A percentile compares a stretch with the other conserved stretches of the same genome.
These are phyloP conservation scores for Botrytis porri DNA, from an alignment of 2,329 filamentous ascomycete species.

Conservation along the genomic window DNA sequence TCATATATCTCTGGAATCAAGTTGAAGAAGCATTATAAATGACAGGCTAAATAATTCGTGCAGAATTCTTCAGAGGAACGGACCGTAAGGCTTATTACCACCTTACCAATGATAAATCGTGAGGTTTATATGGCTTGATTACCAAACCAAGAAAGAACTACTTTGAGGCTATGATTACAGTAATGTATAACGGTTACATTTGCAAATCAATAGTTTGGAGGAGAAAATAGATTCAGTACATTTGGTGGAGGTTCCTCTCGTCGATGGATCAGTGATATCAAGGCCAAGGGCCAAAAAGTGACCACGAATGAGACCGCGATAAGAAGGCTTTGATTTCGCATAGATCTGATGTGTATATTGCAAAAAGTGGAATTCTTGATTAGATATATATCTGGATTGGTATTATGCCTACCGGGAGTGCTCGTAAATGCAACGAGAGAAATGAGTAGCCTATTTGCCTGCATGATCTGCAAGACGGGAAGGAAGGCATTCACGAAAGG, in stretches of 20 bases:
- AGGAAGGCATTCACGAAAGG: slow-evolving; percentile 1
- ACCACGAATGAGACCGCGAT: neutral
- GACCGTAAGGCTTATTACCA: neutral
- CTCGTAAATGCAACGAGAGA: neutral
- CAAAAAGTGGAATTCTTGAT: neutral
- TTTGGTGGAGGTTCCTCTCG: neutral
- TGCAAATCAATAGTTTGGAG: neutral
- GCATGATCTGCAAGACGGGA: neutral
- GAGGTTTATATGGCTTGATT: neutral
- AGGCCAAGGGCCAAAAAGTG: neutral
- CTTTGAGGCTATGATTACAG: neutral
- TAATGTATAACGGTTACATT: neutral
- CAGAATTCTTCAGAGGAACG: neutral
- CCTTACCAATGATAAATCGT: neutral
- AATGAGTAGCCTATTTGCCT: neutral
- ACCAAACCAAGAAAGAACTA: neutral
- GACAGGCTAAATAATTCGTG: slow-evolving; percentile 1
- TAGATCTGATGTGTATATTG: neutral
- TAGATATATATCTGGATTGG: neutral
- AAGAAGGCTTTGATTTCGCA: neutral
- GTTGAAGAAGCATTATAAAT: neutral
- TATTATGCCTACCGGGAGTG: too few relatives aligned
- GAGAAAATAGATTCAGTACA: neutral
- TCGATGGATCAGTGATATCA: neutral
- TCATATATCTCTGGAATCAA: neutral